A percentile compares a stretch with the other conserved stretches of the same genome.
These are phyloP conservation scores for Arabis alpina DNA, from an alignment of 345 rosid species.

Conservation along the genomic window DNA sequence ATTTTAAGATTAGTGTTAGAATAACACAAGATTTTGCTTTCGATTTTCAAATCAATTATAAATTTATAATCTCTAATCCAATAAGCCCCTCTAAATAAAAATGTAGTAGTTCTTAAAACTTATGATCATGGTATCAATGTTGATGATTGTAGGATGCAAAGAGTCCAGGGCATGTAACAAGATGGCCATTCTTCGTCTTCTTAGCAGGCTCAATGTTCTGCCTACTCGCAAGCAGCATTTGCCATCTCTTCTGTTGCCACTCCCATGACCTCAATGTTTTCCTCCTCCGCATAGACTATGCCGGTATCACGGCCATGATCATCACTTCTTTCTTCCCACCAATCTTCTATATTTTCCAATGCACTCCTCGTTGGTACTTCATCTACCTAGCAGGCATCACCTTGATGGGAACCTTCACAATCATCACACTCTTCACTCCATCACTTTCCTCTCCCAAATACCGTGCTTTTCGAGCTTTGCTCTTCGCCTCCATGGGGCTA, in stretches of 20 bases:
- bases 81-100: neutral
- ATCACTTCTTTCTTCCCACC: constrained; percentile 95
- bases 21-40: too few species aligned
- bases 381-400: constrained; percentile 77
- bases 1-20: too few species aligned
- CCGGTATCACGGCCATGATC: constrained; percentile 81
- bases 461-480: constrained; percentile 65
- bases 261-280: constrained; percentile 60
- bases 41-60: too few species aligned
- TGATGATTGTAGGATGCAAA: constrained; percentile 52
- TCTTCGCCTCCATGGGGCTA: constrained; percentile 80
- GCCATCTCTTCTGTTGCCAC: constrained; percentile 90
- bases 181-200: constrained; percentile 90
- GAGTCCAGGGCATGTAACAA: constrained; percentile 50
- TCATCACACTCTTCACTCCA: constrained; percentile 69
- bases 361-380: constrained; percentile 76
- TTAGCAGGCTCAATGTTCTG: constrained; percentile 84
- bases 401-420: constrained; percentile 74
- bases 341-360: constrained; percentile 82
- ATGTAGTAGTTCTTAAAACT: neutral
- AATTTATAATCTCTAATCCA: too few species aligned
- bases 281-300: constrained; percentile 70
- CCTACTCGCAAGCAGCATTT: constrained; percentile 76
- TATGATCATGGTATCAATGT: constrained; percentile 14
- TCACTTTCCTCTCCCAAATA: constrained; percentile 59